These are phyloP conservation scores for Desmodesmus armatus DNA, from an alignment of 139 green algal genomes.

Conservation along the genomic window DNA sequence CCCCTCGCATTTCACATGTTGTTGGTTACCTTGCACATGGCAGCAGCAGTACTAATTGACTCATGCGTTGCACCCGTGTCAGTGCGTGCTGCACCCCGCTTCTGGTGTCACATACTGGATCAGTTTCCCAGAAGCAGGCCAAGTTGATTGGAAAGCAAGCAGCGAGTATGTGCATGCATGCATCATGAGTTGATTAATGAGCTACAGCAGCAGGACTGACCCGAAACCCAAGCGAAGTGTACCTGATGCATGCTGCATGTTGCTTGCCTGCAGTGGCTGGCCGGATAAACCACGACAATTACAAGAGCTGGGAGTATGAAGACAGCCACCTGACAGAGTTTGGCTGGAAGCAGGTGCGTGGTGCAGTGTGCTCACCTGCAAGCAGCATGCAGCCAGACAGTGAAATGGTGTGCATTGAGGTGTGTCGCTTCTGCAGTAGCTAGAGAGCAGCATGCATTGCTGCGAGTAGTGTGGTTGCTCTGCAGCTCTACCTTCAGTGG, in stretches of 20 bases:
- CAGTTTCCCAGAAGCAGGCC: background rate
- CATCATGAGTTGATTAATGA: background rate
- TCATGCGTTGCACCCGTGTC: too few relatives aligned
- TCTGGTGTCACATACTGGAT: too few relatives aligned
- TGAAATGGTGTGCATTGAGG: too few relatives aligned
- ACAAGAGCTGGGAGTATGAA: constrained; percentile 46
- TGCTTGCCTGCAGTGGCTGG: constrained; percentile 73
- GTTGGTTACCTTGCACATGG: too few relatives aligned
- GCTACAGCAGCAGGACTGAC: background rate
- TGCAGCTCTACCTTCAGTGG: too few relatives aligned
- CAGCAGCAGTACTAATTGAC: too few relatives aligned
- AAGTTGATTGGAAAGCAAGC: background rate
- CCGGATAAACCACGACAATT: constrained; percentile 34
- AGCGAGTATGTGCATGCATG: background rate
- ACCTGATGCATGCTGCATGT: constrained; percentile 53
- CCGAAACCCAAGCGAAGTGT: background rate
- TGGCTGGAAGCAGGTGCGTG: constrained; percentile 41
- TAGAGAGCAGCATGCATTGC: too few relatives aligned
- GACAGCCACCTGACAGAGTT: constrained; percentile 47
- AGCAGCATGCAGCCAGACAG: background rate
- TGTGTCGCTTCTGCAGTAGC: too few relatives aligned
- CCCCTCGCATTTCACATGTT: too few relatives aligned
- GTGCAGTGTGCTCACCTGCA: background rate
- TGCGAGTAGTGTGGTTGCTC: too few relatives aligned
- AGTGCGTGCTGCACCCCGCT: too few relatives aligned